These are phyloP conservation scores for Xerocomus amazonicus DNA, from an alignment of 1,284 basidiomycete genomes.

Conservation along the genomic window DNA sequence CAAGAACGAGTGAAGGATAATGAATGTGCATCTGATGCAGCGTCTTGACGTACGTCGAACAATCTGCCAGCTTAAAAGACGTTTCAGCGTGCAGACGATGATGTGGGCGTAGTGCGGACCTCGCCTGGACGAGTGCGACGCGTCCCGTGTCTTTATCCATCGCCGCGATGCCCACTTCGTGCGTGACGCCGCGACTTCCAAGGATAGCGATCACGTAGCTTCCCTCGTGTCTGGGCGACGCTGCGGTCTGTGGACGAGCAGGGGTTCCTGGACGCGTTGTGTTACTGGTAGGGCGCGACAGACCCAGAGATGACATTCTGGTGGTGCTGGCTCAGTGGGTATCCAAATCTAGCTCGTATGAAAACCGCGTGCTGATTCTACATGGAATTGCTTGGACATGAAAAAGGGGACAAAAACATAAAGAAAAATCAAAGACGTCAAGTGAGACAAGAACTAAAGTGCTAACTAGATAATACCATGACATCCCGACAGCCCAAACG, in stretches of 20 bases:
- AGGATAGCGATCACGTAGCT: conserved; percentile 65
- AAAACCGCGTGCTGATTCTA: conserved; percentile 33
- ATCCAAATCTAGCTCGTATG: no score
- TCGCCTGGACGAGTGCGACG: conserved; percentile 68
- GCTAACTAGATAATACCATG: conserved; percentile 24
- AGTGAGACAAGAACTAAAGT: conserved; percentile 22
- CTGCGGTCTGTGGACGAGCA: conserved; percentile 59
- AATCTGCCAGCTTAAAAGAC: conserved; percentile 68
- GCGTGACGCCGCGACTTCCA: conserved; percentile 70
- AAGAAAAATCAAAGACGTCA: conserved; percentile 11
- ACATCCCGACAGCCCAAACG: conserved; percentile 6
- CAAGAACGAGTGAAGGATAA: conserved; percentile 65
- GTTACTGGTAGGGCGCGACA: conserved; percentile 13
- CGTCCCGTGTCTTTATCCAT: conserved; percentile 78
- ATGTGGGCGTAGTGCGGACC: background rate
- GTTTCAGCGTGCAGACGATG: background rate
- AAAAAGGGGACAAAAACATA: conserved; percentile 9
- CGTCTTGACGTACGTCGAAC: conserved; percentile 82
- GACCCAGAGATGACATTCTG: conserved; percentile 12
- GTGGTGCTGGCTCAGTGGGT: no score
- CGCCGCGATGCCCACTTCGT: conserved; percentile 83
- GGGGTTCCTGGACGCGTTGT: conserved; percentile 43
- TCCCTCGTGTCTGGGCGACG: conserved; percentile 54
- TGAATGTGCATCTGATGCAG: conserved; percentile 83
- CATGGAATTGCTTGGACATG: conserved; percentile 33